phyloP scores from a whole-genome alignment of 192 early-diverging fungal genomes.

The Anaeromyces robustus region DNA sequence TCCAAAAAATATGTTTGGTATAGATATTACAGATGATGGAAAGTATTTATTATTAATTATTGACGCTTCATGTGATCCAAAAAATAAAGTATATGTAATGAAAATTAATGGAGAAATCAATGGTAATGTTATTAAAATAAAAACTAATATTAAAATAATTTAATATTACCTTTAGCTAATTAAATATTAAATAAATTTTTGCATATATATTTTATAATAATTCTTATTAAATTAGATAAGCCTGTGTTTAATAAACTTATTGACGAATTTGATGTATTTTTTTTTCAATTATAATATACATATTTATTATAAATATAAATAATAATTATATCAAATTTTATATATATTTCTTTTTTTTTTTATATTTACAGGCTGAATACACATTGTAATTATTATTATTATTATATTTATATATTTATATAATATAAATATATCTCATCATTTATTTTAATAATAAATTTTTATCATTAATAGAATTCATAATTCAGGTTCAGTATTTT shows the following conservation, averaged over 20 bases:
- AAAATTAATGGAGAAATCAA: constrained; percentile 12
- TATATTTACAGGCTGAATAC: not conserved
- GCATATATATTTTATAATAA: too few relatives aligned
- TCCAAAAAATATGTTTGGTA: constrained; percentile 16
- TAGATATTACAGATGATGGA: constrained; percentile 29
- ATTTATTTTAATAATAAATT: too few relatives aligned
- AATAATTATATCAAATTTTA: too few relatives aligned
- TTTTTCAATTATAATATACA: too few relatives aligned
- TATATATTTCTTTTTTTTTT: too few relatives aligned
- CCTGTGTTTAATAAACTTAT: constrained; percentile 15
- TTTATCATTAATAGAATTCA: not conserved
- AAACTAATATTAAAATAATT: too few relatives aligned
- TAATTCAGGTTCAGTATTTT: not conserved
- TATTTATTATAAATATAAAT: too few relatives aligned
- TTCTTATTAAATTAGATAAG: constrained; percentile 12
- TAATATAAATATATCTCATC: too few relatives aligned
- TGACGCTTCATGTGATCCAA: constrained; percentile 21
- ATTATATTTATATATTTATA: not conserved
- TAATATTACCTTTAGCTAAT: too few relatives aligned
- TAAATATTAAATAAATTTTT: too few relatives aligned
- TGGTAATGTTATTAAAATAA: not conserved
- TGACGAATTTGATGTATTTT: not conserved
- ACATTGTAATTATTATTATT: not conserved
- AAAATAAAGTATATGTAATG: constrained; percentile 21
- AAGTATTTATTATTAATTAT: constrained; percentile 36